Evolutionary conservation across 345 rosid species (phyloP), one percentile per base, ranked within the genome.

Genomic region (Tarenaya hassleriana): DNA sequence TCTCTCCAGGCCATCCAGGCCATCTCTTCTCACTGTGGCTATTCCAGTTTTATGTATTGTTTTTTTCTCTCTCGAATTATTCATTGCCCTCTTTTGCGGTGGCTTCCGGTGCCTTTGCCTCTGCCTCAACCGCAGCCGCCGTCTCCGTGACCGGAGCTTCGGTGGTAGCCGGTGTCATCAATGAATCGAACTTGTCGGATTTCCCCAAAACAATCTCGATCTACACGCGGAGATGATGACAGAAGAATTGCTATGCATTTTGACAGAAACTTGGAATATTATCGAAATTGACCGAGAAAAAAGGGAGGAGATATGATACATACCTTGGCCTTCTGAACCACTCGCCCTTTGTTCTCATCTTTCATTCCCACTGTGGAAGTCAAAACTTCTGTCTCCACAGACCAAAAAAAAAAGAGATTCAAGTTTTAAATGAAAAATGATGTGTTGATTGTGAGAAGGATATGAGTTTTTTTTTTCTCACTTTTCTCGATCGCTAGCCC

Each of bases 1-100:
- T 86, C 80, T 94, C 99, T 62, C 99, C 97, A 7, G 99, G 99
- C 99, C 99, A 88, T 61, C 99, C 99, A n/a, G 95, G 97, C 99
- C 99, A 94, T 78, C 58, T 86, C 73, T 83, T 83, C 70, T 88
- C 99, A n/a, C n/a, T n/a, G n/a, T n/a, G n/a, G n/a, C n/a, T n/a
- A n/a, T n/a, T n/a, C n/a, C n/a, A n/a, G n/a, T n/a, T n/a, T n/a
- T n/a, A n/a, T n/a, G n/a, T n/a, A n/a, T n/a, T n/a, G n/a, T n/a
- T n/a, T n/a, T n/a, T n/a, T n/a, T n/a, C n/a, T n/a, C n/a, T n/a
- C n/a, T n/a, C n/a, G n/a, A n/a, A n/a, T n/a, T n/a, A n/a, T n/a
- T n/a, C n/a, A n/a, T n/a, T n/a, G n/a, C n/a, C n/a, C n/a, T n/a
- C n/a, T n/a, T n/a, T n/a, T n/a, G n/a, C n/a, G n/a, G n/a, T n/a